Base-by-base conservation (phyloP, 805 yeast genomes). In the Candida manassasensis region DNA sequence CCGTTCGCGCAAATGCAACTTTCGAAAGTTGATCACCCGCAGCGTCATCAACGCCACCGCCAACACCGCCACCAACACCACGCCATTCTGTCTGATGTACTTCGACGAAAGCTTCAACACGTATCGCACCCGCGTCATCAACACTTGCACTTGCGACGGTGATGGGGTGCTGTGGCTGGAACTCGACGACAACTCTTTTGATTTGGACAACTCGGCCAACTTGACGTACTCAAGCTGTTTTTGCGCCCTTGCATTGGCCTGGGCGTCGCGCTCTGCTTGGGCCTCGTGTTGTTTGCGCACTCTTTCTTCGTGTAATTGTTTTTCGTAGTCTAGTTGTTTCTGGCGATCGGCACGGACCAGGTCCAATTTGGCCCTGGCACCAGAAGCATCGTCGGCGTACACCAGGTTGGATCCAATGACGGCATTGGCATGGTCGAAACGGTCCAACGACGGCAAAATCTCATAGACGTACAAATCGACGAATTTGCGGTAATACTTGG, bases 391-490 rank as follows among this genome's bases (percentile, higher is more conserved):
- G 11, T 40, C 42, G 9, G 26, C 40, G 18, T 45, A 48, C 3
- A 44, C 8, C 4, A 42, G 41, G 34, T 53, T 54, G n/a, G 47
- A 45, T n/a, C 45, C 43, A n/a, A 60, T 49, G 7, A 64, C 43
- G 19, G 19, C 37, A 25, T 34, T 43, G 2, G 72, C 63, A 19
- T 55, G 52, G 4, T 45, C 47, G 28, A 51, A 55, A 21, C 51
- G 43, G 24, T 57, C 56, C 12, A 49, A 39, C 9, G 51, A 52
- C 1, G 69, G 63, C 29, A 63, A 52, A 2, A 66, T 53, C 38
- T 64, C 61, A 41, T 55, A 61, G 12, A 60, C 56, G 37, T 54
- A 56, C 39, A 64, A 48, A 19, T 66, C 64, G 6, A 55, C 34
- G 27, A 63, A 43, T 31, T 57, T 50, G 16, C 42, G 43, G 27